Base-by-base conservation (phyloP, 2,329 filamentous ascomycete genomes). In the Microdochium paspali region DNA sequence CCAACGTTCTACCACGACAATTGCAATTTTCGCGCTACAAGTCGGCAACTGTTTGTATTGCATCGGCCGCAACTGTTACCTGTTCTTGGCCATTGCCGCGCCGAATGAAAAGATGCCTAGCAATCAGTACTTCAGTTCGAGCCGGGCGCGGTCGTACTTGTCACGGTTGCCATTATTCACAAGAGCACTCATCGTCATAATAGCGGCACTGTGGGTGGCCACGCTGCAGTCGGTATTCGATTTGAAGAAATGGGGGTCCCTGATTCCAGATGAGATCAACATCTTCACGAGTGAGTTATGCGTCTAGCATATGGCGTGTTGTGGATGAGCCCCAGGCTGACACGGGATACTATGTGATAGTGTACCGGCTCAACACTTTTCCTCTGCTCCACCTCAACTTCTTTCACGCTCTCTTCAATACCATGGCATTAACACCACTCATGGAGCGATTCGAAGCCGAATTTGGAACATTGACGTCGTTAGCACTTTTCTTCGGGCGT, bases 401-500 rank as follows among this genome's bases (percentile, higher is more conserved):
- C 62, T 72, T 95, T 56, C 93, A 97, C 66, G 76, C 84, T 51
- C 60, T 90, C 46, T 70, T 94, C 61, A 95, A 97, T 66, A 64
- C 89, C 23, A 46, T 94, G 53, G 87, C 89, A 21, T 65, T 97
- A 52, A 83, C 84, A 32, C 93, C 93, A n/a, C 72, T 98, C 46
- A 70, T 98, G 64, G 91, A 96, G 67, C 80, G 90, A 51, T 98
- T 97, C 66, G 93, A 98, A 70, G 79, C 80, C 52, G 91, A 96
- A 64, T 83, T 94, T 65, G 93, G 93, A 46, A 97, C 91, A 7
- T 72, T 97, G 60, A 88, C 88, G 24, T 85, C 89, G n/a, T 64
- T 95, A 53, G 80, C 87, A 30, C 73, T 97, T 46, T 96, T 97
- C 65, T 80, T 93, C 59, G 93, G 93, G 49, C 90, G 90, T 95